Conservation (phyloP, 139 green algal genomes). For the Yamagishiella unicocca region DNA sequence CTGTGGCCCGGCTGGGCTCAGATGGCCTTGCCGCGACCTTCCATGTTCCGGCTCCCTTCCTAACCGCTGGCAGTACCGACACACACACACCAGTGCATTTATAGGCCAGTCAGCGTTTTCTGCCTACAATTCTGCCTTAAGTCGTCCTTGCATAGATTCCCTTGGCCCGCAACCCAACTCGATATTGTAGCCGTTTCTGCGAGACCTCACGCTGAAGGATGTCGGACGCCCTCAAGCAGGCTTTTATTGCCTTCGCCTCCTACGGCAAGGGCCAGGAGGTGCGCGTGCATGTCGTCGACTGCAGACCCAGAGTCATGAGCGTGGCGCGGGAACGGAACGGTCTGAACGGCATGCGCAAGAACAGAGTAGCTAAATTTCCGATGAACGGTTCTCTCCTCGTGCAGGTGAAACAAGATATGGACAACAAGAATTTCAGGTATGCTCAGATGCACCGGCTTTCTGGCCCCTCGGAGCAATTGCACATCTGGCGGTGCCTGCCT, state of each 20-base stretch:
- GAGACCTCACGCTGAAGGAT: not conserved
- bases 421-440: constrained; percentile 40
- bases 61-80: no score
- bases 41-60: no score
- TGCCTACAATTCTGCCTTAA: no score
- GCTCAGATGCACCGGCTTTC: not conserved
- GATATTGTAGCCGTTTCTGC: not conserved
- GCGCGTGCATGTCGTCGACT: not conserved
- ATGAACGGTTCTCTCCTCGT: not conserved
- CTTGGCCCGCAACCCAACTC: no score
- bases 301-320: no score
- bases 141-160: no score
- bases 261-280: constrained; percentile 47
- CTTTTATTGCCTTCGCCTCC: constrained; percentile 22
- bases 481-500: not conserved
- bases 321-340: not conserved
- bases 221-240: not conserved
- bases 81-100: no score
- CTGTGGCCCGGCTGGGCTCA: no score
- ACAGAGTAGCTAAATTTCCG: not conserved
- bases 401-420: constrained; percentile 24
- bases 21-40: no score
- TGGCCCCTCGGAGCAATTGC: no score
- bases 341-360: no score
- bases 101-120: no score